A percentile compares a stretch with the other conserved stretches of the same genome.
These are phyloP conservation scores for Aspergillus sp. DNA, from an alignment of 2,329 filamentous ascomycete genomes.

Conservation along the genomic window DNA sequence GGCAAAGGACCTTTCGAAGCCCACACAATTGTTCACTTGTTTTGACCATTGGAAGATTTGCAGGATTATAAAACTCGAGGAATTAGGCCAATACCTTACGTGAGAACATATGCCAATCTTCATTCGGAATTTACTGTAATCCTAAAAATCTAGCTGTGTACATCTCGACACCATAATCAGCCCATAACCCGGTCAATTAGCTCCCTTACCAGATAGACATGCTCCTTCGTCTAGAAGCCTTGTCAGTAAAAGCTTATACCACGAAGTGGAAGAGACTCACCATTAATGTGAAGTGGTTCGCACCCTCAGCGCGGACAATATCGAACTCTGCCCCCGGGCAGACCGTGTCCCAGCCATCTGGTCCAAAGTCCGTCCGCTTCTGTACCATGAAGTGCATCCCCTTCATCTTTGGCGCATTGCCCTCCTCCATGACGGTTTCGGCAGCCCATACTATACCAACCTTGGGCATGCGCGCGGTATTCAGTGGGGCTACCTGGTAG, in stretches of 20 bases:
- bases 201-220: slow-evolving; percentile 3
- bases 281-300: slow-evolving; percentile 6
- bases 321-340: background rate
- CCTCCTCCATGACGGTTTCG: background rate
- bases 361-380: slow-evolving; percentile 3
- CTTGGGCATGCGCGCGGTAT: slow-evolving; percentile 1
- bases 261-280: background rate
- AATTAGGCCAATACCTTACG: no score
- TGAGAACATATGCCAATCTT: no score
- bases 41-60: no score
- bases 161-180: background rate
- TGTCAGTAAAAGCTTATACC: background rate
- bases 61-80: no score
- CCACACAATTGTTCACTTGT: no score
- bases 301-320: background rate
- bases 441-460: slow-evolving; percentile 4
- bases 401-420: background rate
- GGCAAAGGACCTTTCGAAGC: no score
- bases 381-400: slow-evolving; percentile 4
- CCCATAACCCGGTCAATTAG: slow-evolving; percentile 4
- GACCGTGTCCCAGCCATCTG: background rate
- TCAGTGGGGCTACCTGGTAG: background rate
- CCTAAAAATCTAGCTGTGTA: no score
- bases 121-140: no score
- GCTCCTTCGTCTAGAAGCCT: background rate